Evolutionary conservation across 257 asterid genomes (phyloP).

Genomic region (Nicotiana sylvestris): DNA sequence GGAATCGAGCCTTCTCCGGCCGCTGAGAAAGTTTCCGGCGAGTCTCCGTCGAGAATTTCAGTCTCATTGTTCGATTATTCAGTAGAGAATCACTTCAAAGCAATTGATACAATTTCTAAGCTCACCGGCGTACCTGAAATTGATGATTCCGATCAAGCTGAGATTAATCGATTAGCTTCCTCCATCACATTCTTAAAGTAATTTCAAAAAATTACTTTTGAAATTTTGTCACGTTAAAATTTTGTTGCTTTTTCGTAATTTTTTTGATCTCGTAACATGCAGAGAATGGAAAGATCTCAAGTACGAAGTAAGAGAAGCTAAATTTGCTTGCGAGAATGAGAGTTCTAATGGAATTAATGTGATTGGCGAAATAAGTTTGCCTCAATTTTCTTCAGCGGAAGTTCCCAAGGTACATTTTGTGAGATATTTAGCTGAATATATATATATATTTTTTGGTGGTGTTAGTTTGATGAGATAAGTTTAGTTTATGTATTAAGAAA

Average conservation of each 20-base stretch:
- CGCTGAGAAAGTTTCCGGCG: background rate
- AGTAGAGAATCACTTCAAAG: conserved; percentile 67
- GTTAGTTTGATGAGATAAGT: background rate
- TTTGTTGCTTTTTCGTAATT: background rate
- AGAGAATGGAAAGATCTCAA: conserved; percentile 82
- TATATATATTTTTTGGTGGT: background rate
- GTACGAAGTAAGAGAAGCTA: conserved; percentile 48
- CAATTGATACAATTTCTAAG: conserved; percentile 39
- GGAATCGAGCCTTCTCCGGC: background rate
- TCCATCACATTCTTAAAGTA: conserved; percentile 75
- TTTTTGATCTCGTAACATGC: conserved; percentile 11
- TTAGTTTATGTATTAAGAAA: background rate
- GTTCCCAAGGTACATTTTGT: conserved; percentile 67
- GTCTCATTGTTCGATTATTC: conserved; percentile 65
- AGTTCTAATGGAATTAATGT: conserved; percentile 47
- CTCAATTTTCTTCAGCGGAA: conserved; percentile 78
- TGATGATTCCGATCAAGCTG: conserved; percentile 31
- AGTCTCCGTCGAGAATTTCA: conserved; percentile 21
- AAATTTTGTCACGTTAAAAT: background rate
- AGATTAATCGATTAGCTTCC: conserved; percentile 46
- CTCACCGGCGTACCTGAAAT: conserved; percentile 45
- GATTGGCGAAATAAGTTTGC: conserved; percentile 44
- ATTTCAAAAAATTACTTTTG: background rate
- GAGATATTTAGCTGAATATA: background rate
- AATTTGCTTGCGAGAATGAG: conserved; percentile 54